Conservation (phyloP, 306 rosid genomes). For the Coriaria nepalensis region DNA sequence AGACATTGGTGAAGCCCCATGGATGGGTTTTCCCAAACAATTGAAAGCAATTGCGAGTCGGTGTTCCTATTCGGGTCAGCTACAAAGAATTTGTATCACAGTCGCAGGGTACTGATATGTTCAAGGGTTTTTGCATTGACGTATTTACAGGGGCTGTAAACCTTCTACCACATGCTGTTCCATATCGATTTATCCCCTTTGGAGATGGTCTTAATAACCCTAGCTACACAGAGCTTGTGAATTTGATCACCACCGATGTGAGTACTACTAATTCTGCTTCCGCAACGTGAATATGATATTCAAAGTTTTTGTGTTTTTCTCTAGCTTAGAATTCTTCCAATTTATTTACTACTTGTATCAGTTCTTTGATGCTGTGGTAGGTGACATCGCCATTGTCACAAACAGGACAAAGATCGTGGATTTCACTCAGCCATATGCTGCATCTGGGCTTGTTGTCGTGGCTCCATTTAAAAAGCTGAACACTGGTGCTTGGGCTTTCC, state of each 20-base stretch:
- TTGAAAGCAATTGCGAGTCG: slow-evolving; percentile 63
- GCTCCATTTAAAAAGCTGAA: slow-evolving; percentile 66
- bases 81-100: slow-evolving; percentile 59
- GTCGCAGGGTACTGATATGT: slow-evolving; percentile 48
- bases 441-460: slow-evolving; percentile 87
- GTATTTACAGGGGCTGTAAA: slow-evolving; percentile 67
- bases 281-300: slow-evolving; percentile 12
- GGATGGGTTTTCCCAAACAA: slow-evolving; percentile 97
- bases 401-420: slow-evolving; percentile 75
- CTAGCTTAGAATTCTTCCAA: slow-evolving; percentile 13
- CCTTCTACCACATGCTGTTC: slow-evolving; percentile 81
- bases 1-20: slow-evolving; percentile 55
- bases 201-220: slow-evolving; percentile 73
- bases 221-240: slow-evolving; percentile 60
- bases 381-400: slow-evolving; percentile 81
- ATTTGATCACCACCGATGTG: slow-evolving; percentile 54
- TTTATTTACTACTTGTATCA: slow-evolving; percentile 14
- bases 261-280: too few relatives aligned
- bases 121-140: slow-evolving; percentile 81
- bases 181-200: slow-evolving; percentile 46
- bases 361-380: slow-evolving; percentile 74
- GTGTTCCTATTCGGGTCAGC: slow-evolving; percentile 67
- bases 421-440: slow-evolving; percentile 82
- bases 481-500: slow-evolving; percentile 85
- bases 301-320: neutral